A percentile compares a stretch with the other conserved stretches of the same genome.
Conservation (phyloP, 2,329 filamentous ascomycete species). For the Tolypocladium pustulatum region DNA sequence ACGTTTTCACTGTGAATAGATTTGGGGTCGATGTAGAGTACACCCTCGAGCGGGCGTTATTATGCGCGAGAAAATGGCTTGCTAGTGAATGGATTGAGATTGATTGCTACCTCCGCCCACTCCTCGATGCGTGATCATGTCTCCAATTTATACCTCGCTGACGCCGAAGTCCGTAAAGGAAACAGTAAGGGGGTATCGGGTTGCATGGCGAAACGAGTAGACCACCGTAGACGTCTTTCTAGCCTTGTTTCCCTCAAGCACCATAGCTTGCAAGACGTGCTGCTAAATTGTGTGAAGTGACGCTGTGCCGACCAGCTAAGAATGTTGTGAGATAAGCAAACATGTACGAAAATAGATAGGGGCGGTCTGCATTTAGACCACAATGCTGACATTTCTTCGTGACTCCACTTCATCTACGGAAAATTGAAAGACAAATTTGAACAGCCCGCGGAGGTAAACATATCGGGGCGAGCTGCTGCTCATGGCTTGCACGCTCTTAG, state of each 20-base stretch:
- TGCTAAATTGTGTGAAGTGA: too few relatives aligned
- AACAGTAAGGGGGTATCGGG: constrained; percentile 17
- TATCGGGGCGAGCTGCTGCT: constrained; percentile 57
- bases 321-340: background rate
- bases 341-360: background rate
- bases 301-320: background rate
- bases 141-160: background rate
- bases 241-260: background rate
- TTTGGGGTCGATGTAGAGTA: background rate
- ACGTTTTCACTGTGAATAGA: background rate
- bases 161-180: background rate
- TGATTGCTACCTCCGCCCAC: background rate
- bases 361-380: constrained; percentile 28
- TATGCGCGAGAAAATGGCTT: background rate
- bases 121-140: background rate
- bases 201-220: constrained; percentile 14
- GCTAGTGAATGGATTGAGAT: background rate
- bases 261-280: background rate
- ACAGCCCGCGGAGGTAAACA: constrained; percentile 71
- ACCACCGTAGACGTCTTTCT: background rate
- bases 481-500: constrained; percentile 70
- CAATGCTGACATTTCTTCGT: constrained; percentile 54
- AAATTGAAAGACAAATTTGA: constrained; percentile 75
- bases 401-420: constrained; percentile 65
- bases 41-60: background rate